These are phyloP conservation scores for Talaromyces nanjingensis DNA, from an alignment of 495 filamentous ascomycete species.

Conservation along the genomic window DNA sequence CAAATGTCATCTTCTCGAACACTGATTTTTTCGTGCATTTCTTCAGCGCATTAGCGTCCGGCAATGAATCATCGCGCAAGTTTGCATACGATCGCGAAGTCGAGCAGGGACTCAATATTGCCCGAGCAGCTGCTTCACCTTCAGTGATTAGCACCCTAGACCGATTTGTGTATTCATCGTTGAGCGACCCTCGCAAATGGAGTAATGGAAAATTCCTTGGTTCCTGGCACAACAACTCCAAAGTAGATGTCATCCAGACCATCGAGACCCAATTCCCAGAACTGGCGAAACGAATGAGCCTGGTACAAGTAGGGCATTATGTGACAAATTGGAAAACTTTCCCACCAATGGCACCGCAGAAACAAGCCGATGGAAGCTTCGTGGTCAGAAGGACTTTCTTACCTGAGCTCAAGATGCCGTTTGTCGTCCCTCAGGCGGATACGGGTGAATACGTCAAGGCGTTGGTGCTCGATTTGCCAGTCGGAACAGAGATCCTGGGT, in stretches of 20 bases:
- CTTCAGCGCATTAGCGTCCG: slow-evolving; percentile 11
- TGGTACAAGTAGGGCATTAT: slow-evolving; percentile 28
- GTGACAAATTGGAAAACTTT: slow-evolving; percentile 22
- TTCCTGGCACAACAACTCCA: slow-evolving; percentile 32
- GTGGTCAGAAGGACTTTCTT: background rate
- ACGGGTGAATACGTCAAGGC: slow-evolving; percentile 26
- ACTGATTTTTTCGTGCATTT: slow-evolving; percentile 42
- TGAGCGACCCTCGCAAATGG: slow-evolving; percentile 23
- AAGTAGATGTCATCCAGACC: slow-evolving; percentile 29
- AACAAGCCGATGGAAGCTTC: background rate
- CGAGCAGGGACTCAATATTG: slow-evolving; percentile 40
- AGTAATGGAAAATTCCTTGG: slow-evolving; percentile 29
- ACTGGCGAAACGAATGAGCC: slow-evolving; percentile 22
- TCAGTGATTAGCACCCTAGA: slow-evolving; percentile 34
- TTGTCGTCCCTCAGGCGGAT: slow-evolving; percentile 22
- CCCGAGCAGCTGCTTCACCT: slow-evolving; percentile 37
- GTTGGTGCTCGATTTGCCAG: slow-evolving; percentile 16
- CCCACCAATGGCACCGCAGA: slow-evolving; percentile 7
- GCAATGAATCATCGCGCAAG: slow-evolving; percentile 19
- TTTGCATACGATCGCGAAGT: slow-evolving; percentile 43
- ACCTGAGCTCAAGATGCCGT: slow-evolving; percentile 13
- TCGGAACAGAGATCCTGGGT: slow-evolving; percentile 25
- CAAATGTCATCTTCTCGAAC: slow-evolving; percentile 43
- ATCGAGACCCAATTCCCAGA: slow-evolving; percentile 20
- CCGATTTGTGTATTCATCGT: slow-evolving; percentile 36